These are phyloP conservation scores for Macadamia integrifolia DNA, from an alignment of 164 flowering plant genomes.

Conservation along the genomic window DNA sequence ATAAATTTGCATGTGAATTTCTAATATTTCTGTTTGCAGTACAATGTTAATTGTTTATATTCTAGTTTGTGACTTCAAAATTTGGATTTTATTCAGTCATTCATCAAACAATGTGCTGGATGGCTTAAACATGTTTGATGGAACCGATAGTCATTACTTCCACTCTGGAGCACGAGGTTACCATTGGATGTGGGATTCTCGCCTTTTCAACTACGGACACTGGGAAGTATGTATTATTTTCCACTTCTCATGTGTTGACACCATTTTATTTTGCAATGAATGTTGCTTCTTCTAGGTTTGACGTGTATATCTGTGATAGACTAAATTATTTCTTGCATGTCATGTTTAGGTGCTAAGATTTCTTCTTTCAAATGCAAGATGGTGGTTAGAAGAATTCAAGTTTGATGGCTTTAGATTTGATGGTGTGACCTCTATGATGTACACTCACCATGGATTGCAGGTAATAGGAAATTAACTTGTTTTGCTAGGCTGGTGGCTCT, in stretches of 20 bases:
- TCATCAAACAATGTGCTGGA: conserved; percentile 86
- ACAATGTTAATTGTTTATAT: background rate
- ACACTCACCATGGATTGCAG: conserved; percentile 96
- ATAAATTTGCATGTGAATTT: too few relatives aligned
- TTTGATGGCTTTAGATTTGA: conserved; percentile 99
- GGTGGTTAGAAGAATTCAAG: conserved; percentile 98
- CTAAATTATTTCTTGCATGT: conserved; percentile 6
- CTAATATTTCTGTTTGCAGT: background rate
- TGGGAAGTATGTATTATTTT: conserved; percentile 70
- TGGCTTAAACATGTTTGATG: conserved; percentile 99
- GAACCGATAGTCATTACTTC: conserved; percentile 88
- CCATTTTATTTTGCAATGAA: background rate
- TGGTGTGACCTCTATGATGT: conserved; percentile 99
- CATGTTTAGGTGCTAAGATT: conserved; percentile 67
- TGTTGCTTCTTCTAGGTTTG: background rate
- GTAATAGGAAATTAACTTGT: conserved; percentile 25
- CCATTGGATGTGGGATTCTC: conserved; percentile 99
- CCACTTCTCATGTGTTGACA: background rate
- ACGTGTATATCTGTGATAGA: conserved; percentile 4
- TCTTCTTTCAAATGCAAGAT: conserved; percentile 98
- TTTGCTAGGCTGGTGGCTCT: background rate
- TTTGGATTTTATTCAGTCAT: conserved; percentile 49
- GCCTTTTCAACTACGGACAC: conserved; percentile 91
- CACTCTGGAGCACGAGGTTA: conserved; percentile 94
- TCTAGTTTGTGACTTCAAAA: conserved; percentile 9